Percentiles rank a stretch among this genome's conserved stretches.
Conservation (phyloP, 2,329 filamentous ascomycete species). For the Botrytis pseudocinerea region DNA sequence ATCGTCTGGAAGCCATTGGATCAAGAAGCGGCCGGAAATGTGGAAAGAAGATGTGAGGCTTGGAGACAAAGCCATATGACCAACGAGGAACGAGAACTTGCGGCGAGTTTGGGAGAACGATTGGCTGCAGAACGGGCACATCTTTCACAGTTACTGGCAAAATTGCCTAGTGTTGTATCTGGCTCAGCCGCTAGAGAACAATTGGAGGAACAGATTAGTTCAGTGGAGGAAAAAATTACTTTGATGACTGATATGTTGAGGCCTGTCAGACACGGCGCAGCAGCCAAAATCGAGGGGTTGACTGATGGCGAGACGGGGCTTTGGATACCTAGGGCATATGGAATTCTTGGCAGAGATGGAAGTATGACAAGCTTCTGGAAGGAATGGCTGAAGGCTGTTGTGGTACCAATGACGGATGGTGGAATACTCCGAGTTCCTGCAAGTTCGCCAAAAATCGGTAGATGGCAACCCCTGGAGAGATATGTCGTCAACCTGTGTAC, state of each 20-base stretch:
- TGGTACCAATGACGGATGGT: conserved; percentile 95
- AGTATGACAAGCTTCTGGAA: conserved; percentile 94
- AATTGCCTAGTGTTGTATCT: conserved; percentile 76
- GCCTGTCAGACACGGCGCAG: conserved; percentile 88
- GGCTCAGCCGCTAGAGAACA: conserved; percentile 79
- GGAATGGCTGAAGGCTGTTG: conserved; percentile 90
- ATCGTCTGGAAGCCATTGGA: conserved; percentile 92
- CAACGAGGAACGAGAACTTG: conserved; percentile 85
- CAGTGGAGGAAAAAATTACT: conserved; percentile 94
- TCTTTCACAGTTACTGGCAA: conserved; percentile 81
- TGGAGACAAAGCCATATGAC: conserved; percentile 89
- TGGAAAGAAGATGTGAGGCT: conserved; percentile 79
- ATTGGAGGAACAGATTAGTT: conserved; percentile 90
- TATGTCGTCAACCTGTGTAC: conserved; percentile 97
- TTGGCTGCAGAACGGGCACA: conserved; percentile 86
- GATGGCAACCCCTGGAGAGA: conserved; percentile 94
- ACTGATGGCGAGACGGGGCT: conserved; percentile 94
- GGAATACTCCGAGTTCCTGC: conserved; percentile 78
- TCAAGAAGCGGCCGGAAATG: conserved; percentile 75
- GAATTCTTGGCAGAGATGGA: conserved; percentile 81
- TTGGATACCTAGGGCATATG: conserved; percentile 93
- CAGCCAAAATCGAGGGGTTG: conserved; percentile 94
- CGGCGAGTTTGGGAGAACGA: conserved; percentile 85
- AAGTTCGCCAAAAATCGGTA: conserved; percentile 85
- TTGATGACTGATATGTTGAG: conserved; percentile 95